Percentiles rank a stretch among this genome's conserved stretches.
These are phyloP conservation scores for Sclerotinia glacialis DNA, from an alignment of 2,329 filamentous ascomycete genomes.

Conservation along the genomic window DNA sequence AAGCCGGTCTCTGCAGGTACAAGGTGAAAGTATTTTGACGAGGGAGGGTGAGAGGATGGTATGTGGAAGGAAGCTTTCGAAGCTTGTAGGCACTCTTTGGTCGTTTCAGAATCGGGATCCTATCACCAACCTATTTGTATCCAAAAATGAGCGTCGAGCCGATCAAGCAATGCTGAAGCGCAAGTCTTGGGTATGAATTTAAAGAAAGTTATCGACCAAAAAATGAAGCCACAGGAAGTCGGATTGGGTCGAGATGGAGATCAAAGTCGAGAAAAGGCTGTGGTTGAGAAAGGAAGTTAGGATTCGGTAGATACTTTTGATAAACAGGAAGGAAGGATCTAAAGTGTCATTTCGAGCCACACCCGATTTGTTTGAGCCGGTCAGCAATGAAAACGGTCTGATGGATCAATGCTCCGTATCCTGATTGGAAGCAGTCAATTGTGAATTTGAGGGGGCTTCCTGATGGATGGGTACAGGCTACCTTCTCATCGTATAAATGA, in stretches of 20 bases:
- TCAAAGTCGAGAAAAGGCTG: slow-evolving; percentile 1
- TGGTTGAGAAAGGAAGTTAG: slow-evolving; percentile 9
- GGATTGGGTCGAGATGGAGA: not conserved
- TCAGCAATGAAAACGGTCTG: not conserved
- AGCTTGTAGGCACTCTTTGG: slow-evolving; percentile 18
- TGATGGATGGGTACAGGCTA: not conserved
- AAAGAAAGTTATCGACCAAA: slow-evolving; percentile 18
- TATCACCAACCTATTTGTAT: slow-evolving; percentile 18
- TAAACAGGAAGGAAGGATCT: slow-evolving; percentile 13
- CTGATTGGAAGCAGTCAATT: slow-evolving; percentile 3
- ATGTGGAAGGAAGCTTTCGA: slow-evolving; percentile 24
- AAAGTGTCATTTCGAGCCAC: not conserved
- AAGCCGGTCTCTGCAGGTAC: slow-evolving; percentile 17
- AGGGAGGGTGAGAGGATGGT: not conserved
- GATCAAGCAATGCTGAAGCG: slow-evolving; percentile 35
- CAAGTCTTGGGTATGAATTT: slow-evolving; percentile 8
- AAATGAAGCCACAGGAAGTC: not conserved
- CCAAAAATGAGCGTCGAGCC: slow-evolving; percentile 30
- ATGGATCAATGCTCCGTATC: not conserved
- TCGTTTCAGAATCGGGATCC: slow-evolving; percentile 29
- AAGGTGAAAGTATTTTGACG: not conserved
- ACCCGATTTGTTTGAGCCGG: not conserved
- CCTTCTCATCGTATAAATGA: slow-evolving; percentile 1
- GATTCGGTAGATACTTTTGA: not conserved
- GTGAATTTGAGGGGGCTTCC: not conserved